Percentiles rank a stretch among this genome's conserved stretches.
Conservation (phyloP, 2,329 filamentous ascomycete genomes). For the Fusarium devonianum region DNA sequence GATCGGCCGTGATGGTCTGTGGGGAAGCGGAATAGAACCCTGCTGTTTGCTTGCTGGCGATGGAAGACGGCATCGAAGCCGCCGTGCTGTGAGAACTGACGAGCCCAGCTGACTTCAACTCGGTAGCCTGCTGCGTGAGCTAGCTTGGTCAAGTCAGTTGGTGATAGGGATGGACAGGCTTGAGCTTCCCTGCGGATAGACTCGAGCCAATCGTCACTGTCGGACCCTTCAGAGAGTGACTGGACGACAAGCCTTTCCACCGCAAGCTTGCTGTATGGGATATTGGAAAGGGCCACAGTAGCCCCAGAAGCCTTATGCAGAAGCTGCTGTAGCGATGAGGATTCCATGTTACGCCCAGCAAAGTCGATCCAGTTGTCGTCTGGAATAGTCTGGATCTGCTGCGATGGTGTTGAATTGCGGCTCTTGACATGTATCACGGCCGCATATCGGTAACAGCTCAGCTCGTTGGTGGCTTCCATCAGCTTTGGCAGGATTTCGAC, state of each 20-base stretch:
- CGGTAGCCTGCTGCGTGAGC: constrained; percentile 50
- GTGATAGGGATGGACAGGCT: constrained; percentile 11
- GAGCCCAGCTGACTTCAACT: constrained; percentile 56
- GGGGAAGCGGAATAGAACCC: constrained; percentile 37
- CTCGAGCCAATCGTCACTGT: constrained; percentile 15
- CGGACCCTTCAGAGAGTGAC: not conserved
- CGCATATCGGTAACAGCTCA: constrained; percentile 42
- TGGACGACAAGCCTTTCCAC: constrained; percentile 38
- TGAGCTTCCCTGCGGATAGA: not conserved
- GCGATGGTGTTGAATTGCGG: not conserved
- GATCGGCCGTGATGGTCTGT: constrained; percentile 13
- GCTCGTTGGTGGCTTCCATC: constrained; percentile 42
- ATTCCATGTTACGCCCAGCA: constrained; percentile 6
- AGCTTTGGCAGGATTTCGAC: constrained; percentile 43
- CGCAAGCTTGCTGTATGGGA: constrained; percentile 43
- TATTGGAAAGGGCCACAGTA: constrained; percentile 33
- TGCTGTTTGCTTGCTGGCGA: constrained; percentile 40
- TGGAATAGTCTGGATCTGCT: constrained; percentile 21
- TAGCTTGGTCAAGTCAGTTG: constrained; percentile 31
- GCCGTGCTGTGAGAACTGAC: constrained; percentile 43
- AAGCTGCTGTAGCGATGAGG: constrained; percentile 6
- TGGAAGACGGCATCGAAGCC: constrained; percentile 43
- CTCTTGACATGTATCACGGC: constrained; percentile 36
- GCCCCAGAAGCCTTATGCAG: constrained; percentile 4
- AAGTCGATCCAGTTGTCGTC: constrained; percentile 34